Conservation (phyloP, 257 asterid species). For the Gardenia jasminoides region DNA sequence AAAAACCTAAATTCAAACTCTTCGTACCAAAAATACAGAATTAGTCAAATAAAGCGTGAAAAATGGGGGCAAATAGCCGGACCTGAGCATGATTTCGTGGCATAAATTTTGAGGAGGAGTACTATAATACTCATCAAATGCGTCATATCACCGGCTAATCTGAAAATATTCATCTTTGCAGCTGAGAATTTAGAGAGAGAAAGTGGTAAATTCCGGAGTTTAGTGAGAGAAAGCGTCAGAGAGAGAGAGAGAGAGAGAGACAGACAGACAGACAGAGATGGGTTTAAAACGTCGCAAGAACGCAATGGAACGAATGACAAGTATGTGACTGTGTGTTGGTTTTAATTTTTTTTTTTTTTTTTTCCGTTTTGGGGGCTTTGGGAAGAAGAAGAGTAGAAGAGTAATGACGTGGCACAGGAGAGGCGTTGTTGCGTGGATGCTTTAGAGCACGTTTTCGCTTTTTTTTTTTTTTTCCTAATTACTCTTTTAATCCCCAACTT, state of each 20-base stretch:
- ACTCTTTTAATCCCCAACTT: no score
- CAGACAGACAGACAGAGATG: background rate
- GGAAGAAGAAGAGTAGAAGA: background rate
- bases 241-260: slow-evolving; percentile 7
- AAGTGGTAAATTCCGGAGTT: background rate
- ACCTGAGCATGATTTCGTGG: slow-evolving; percentile 97
- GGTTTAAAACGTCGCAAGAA: background rate
- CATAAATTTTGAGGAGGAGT: slow-evolving; percentile 87
- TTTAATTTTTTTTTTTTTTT: background rate
- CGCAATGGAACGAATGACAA: background rate
- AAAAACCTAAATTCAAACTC: no score
- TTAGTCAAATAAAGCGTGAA: background rate
- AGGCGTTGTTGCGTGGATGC: no score
- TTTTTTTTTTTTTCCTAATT: no score
- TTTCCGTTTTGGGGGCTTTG: no score
- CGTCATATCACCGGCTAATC: slow-evolving; percentile 95
- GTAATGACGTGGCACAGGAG: slow-evolving; percentile 15
- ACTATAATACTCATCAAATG: slow-evolving; percentile 83
- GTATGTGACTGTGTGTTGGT: background rate
- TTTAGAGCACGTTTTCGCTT: no score
- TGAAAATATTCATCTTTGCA: slow-evolving; percentile 64
- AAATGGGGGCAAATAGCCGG: slow-evolving; percentile 15
- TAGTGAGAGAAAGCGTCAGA: slow-evolving; percentile 2
- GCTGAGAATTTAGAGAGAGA: slow-evolving; percentile 1
- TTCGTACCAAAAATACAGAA: background rate